Evolutionary conservation across 192 early-diverging fungal species (phyloP).

Genomic region (Coemansia erecta): DNA sequence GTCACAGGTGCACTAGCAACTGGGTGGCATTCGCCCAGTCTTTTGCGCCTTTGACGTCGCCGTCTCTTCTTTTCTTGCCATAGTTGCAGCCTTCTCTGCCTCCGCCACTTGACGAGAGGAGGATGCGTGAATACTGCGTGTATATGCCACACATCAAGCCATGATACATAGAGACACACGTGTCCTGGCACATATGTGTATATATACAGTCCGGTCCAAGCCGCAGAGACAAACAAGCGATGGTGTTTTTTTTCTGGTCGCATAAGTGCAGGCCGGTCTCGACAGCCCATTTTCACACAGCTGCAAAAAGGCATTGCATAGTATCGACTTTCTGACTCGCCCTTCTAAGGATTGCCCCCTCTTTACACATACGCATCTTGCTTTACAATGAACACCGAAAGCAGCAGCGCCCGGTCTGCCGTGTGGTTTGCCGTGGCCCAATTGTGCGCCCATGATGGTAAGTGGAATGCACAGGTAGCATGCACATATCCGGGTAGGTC

Average conservation of each 20-base stretch:
- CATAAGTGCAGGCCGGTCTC: too few species aligned
- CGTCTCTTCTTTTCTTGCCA: neutral
- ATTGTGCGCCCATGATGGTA: conserved; percentile 38
- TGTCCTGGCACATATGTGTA: too few species aligned
- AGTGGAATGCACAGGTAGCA: neutral
- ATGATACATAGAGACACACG: too few species aligned
- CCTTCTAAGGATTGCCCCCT: neutral
- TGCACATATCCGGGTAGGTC: neutral
- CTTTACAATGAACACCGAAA: conserved; percentile 23
- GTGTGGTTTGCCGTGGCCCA: conserved; percentile 42
- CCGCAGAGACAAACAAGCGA: too few species aligned
- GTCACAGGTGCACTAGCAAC: neutral
- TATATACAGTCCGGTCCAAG: too few species aligned
- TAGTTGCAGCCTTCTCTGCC: neutral
- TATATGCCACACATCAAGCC: too few species aligned
- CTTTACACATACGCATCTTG: conserved; percentile 1
- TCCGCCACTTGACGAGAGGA: neutral
- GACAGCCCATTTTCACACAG: too few species aligned
- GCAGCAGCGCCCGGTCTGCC: conserved; percentile 32
- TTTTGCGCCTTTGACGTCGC: conserved; percentile 11
- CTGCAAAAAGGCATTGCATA: too few species aligned
- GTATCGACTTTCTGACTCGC: neutral
- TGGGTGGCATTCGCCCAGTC: too few species aligned
- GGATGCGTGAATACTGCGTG: neutral
- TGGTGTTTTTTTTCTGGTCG: too few species aligned